Evolutionary conservation across 1,284 basidiomycete genomes (phyloP).

Genomic region (Lentinus polychrous): DNA sequence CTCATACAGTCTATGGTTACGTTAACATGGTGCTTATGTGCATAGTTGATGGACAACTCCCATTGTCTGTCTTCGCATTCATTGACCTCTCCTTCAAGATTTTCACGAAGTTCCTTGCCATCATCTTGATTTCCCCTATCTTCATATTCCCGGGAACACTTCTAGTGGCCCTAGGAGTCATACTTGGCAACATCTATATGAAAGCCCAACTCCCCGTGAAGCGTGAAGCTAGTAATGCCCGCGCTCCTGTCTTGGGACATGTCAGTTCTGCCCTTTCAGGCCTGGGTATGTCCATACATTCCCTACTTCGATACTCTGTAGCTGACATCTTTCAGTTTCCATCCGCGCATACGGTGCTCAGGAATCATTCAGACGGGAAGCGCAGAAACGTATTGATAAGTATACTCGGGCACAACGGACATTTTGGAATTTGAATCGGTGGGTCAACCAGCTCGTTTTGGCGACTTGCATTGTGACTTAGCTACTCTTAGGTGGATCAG

Average conservation of each 20-base stretch:
- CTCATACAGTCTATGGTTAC: background rate
- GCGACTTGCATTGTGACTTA: background rate
- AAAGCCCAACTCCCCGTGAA: constrained; percentile 72
- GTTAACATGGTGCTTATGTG: background rate
- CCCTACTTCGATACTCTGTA: constrained; percentile 27
- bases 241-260: constrained; percentile 54
- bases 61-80: constrained; percentile 11
- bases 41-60: constrained; percentile 4
- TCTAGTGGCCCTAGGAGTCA: constrained; percentile 34
- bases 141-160: constrained; percentile 27
- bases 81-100: constrained; percentile 22
- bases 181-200: constrained; percentile 45
- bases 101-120: constrained; percentile 31
- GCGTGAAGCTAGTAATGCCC: constrained; percentile 58
- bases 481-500: constrained; percentile 36
- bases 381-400: constrained; percentile 37
- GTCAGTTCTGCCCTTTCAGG: constrained; percentile 63
- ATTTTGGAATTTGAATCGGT: constrained; percentile 50
- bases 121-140: constrained; percentile 35
- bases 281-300: constrained; percentile 37
- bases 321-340: constrained; percentile 33
- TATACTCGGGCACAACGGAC: constrained; percentile 38
- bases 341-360: constrained; percentile 56
- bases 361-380: constrained; percentile 35
- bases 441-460: constrained; percentile 22